phyloP scores from a whole-genome alignment of 108 stramenopile species.

The Nitzschia palea region DNA sequence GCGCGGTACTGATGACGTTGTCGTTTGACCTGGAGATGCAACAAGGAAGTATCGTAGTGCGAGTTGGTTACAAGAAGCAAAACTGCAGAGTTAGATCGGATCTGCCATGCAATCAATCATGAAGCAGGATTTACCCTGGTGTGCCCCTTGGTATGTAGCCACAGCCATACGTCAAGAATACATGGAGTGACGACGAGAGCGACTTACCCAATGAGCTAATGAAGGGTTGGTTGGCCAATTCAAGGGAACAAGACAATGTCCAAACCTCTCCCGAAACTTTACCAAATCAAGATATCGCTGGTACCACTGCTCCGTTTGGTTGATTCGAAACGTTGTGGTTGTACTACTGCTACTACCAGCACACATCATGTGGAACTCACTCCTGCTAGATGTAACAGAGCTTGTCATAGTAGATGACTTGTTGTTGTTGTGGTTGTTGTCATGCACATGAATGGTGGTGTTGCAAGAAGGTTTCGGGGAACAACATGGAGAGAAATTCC shows the following conservation, averaged over 20 bases:
- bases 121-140: not conserved
- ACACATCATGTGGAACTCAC: too few species aligned
- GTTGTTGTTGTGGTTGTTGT: too few species aligned
- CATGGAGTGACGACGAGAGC: too few species aligned
- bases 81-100: not conserved
- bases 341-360: too few species aligned
- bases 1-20: conserved; percentile 18
- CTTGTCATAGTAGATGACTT: too few species aligned
- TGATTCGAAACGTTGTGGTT: conserved; percentile 3
- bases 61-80: not conserved
- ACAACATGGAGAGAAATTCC: too few species aligned
- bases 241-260: conserved; percentile 38
- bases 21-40: conserved; percentile 19
- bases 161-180: too few species aligned
- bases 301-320: conserved; percentile 30
- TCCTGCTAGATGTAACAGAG: too few species aligned
- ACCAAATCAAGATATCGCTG: conserved; percentile 34
- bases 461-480: too few species aligned
- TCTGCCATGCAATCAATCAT: not conserved
- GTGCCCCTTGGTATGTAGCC: not conserved
- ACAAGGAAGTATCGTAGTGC: not conserved
- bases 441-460: too few species aligned
- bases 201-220: conserved; percentile 31
- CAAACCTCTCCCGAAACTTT: conserved; percentile 30
- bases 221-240: conserved; percentile 12